These are phyloP conservation scores for Ogataea saltuana DNA, from an alignment of 805 yeast species.

Conservation along the genomic window DNA sequence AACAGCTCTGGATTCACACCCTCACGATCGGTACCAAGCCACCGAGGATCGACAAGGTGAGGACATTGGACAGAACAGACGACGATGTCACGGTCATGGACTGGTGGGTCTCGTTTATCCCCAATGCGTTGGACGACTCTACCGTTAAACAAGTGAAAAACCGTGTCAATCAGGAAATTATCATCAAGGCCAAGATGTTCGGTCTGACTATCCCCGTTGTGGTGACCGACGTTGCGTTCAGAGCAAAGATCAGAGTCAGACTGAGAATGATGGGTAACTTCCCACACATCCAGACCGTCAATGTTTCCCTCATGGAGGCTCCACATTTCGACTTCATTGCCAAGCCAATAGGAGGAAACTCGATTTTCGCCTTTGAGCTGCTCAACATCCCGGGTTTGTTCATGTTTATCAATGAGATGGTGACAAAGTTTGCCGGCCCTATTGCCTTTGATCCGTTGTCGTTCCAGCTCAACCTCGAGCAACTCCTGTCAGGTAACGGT, in stretches of 20 bases:
- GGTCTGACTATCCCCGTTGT: constrained; percentile 80
- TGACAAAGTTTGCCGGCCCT: constrained; percentile 84
- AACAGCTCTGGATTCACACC: constrained; percentile 80
- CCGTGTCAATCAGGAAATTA: constrained; percentile 77
- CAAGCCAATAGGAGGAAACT: constrained; percentile 72
- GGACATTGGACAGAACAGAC: constrained; percentile 86
- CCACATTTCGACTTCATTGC: constrained; percentile 87
- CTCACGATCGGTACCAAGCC: constrained; percentile 96
- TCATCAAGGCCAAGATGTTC: constrained; percentile 77
- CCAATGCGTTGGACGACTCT: constrained; percentile 84
- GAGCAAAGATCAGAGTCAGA: constrained; percentile 73
- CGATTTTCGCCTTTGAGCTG: constrained; percentile 83
- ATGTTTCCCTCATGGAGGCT: constrained; percentile 79
- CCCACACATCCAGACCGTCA: constrained; percentile 93
- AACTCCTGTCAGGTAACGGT: constrained; percentile 80
- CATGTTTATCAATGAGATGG: constrained; percentile 80
- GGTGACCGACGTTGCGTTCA: constrained; percentile 78
- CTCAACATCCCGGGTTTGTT: constrained; percentile 85
- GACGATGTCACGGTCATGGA: constrained; percentile 97
- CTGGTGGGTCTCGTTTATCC: constrained; percentile 90
- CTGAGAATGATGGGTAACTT: constrained; percentile 85
- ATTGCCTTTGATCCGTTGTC: constrained; percentile 87
- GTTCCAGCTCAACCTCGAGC: constrained; percentile 90
- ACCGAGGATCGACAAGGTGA: constrained; percentile 86
- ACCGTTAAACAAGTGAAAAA: constrained; percentile 83